These are phyloP conservation scores for Nannochloropsis gaditana DNA, from an alignment of 108 stramenopile genomes.

Conservation along the genomic window DNA sequence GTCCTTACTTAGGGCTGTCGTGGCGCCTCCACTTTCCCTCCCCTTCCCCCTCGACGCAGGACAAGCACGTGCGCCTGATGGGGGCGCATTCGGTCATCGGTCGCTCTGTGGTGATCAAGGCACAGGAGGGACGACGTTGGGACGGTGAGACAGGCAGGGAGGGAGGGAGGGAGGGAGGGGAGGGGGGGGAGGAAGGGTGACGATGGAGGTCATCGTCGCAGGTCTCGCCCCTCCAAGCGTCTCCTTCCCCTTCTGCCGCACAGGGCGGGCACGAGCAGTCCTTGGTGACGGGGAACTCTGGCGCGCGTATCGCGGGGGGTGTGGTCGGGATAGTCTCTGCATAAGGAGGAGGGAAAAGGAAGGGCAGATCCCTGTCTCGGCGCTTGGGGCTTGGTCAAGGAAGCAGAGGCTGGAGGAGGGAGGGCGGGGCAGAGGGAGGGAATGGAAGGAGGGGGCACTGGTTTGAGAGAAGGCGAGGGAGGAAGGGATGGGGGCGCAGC, in stretches of 20 bases:
- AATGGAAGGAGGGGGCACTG: too few relatives aligned
- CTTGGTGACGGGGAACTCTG: conserved; percentile 75
- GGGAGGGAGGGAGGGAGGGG: neutral
- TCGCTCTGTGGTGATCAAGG: conserved; percentile 73
- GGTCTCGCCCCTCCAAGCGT: neutral
- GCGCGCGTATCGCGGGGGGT: conserved; percentile 73
- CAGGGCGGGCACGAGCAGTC: conserved; percentile 78
- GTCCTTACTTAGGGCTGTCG: too few relatives aligned
- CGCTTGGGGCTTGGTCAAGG: too few relatives aligned
- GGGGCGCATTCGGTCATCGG: conserved; percentile 89
- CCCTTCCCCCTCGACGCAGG: conserved; percentile 34
- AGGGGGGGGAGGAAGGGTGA: neutral
- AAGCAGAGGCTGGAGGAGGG: too few relatives aligned
- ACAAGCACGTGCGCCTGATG: conserved; percentile 70
- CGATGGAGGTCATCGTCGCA: neutral
- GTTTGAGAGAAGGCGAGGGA: too few relatives aligned
- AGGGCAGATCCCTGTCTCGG: too few relatives aligned
- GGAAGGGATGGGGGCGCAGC: too few relatives aligned
- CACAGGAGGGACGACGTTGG: conserved; percentile 79
- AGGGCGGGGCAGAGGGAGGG: too few relatives aligned
- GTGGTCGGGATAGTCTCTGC: conserved; percentile 65
- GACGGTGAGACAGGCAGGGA: conserved; percentile 35
- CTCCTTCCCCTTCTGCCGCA: neutral
- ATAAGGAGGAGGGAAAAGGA: too few relatives aligned
- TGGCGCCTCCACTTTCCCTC: too few relatives aligned